Evolutionary conservation across 495 filamentous ascomycete genomes (phyloP).

Genomic region (Penicillium verhagenii): DNA sequence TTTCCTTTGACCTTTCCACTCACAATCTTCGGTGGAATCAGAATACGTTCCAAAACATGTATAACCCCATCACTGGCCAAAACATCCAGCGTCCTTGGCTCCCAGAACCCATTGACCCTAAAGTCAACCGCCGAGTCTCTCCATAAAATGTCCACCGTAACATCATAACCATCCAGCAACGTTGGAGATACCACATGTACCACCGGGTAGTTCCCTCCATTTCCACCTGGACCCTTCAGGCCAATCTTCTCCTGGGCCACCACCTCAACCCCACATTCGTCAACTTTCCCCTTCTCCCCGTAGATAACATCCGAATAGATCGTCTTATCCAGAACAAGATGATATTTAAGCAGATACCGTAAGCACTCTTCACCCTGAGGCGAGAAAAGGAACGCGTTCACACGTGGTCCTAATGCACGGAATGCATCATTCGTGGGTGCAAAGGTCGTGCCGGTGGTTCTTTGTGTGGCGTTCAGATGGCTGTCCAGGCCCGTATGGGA

Average conservation of each 20-base stretch:
- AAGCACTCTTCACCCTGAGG: constrained; percentile 66
- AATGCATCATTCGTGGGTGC: constrained; percentile 77
- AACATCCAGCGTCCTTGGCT: constrained; percentile 62
- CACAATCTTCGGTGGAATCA: constrained; percentile 69
- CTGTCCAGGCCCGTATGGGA: constrained; percentile 63
- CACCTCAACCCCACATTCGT: not conserved
- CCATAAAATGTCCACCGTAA: constrained; percentile 66
- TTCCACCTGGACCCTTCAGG: not conserved
- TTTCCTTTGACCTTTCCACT: constrained; percentile 30
- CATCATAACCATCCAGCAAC: constrained; percentile 54
- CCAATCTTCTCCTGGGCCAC: constrained; percentile 25
- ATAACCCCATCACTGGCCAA: constrained; percentile 72
- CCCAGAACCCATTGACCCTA: constrained; percentile 65
- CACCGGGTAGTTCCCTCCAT: not conserved
- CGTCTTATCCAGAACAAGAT: constrained; percentile 70
- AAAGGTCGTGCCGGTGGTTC: constrained; percentile 65
- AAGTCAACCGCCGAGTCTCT: constrained; percentile 62
- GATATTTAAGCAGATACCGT: constrained; percentile 73
- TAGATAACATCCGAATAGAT: constrained; percentile 72
- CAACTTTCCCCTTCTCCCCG: constrained; percentile 15
- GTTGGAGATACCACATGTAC: constrained; percentile 67
- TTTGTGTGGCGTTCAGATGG: constrained; percentile 39
- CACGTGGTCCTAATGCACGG: constrained; percentile 60
- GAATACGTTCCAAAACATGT: constrained; percentile 65
- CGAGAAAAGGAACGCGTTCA: constrained; percentile 79